A percentile compares a stretch with the other conserved stretches of the same genome.
These are phyloP conservation scores for Brassica incana DNA, from an alignment of 345 rosid species.

Conservation along the genomic window DNA sequence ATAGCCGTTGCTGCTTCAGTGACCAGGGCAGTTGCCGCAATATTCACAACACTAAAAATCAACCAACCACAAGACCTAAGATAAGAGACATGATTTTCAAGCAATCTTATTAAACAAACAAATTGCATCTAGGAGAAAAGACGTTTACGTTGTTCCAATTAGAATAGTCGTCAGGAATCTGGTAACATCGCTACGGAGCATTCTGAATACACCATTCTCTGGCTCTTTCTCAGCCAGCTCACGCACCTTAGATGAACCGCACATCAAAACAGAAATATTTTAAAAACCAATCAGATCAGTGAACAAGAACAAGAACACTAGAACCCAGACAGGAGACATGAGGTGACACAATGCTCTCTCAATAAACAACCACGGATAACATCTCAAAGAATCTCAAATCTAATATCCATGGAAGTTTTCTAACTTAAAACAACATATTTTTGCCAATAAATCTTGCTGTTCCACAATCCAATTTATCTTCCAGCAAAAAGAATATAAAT, in stretches of 20 bases:
- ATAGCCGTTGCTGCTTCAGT: slow-evolving; percentile 97
- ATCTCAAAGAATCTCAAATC: slow-evolving; percentile 13
- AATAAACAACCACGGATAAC: background rate
- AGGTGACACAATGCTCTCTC: background rate
- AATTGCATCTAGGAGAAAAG: slow-evolving; percentile 33
- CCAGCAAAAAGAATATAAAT: slow-evolving; percentile 7
- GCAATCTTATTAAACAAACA: slow-evolving; percentile 27
- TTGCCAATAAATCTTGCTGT: background rate
- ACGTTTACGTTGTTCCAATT: slow-evolving; percentile 90
- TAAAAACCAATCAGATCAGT: slow-evolving; percentile 25
- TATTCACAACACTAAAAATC: slow-evolving; percentile 74
- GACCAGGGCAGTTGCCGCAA: slow-evolving; percentile 98
- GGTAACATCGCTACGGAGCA: slow-evolving; percentile 97
- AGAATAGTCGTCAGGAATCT: slow-evolving; percentile 98
- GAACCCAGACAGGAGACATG: background rate
- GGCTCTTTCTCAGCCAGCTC: slow-evolving; percentile 97
- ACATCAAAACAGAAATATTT: slow-evolving; percentile 27
- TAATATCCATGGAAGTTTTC: background rate
- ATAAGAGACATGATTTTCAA: slow-evolving; percentile 38
- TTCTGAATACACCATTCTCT: slow-evolving; percentile 90
- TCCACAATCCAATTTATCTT: background rate
- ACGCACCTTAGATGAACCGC: slow-evolving; percentile 58
- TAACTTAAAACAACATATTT: background rate
- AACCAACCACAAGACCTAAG: slow-evolving; percentile 38
- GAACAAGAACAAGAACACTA: slow-evolving; percentile 16